Evolutionary conservation across 768 basidiomycete genomes (phyloP), one percentile per base, ranked within the genome.

Genomic region (Trametes villosa): DNA sequence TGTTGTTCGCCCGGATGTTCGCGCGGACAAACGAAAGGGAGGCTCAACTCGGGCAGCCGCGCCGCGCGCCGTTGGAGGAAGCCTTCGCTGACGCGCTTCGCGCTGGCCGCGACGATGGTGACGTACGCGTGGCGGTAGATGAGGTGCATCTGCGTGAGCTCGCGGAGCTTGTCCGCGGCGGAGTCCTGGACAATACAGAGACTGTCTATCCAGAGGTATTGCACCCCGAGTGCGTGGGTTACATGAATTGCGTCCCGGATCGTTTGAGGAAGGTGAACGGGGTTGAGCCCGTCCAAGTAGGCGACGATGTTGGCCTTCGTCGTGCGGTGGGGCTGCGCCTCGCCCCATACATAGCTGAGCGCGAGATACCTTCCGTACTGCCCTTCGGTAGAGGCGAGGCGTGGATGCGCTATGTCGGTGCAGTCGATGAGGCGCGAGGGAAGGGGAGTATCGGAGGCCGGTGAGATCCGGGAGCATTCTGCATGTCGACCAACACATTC

Each of bases 151-250:
- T 22, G 40, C 18, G 48, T 40, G 20, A 61, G 30, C 48, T 61
- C 60, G 31, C 26, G 47, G 17, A 31, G 29, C 34, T 45, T 57
- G 44, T 64, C 63, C 9, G 34, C 53, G 8, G 24, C 26, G 9
- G 48, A 51, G 42, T 64, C 63, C 22, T 64, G 63, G 20, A 64
- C 8, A 34, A 64, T 60, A 34, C 63, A 64, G 4, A 64, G 26
- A 7, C 58, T 46, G 45, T 64, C 59, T 9, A 64, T 49, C 63
- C 63, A 64, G 2, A 64, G 53, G 27, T 60, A 60, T 20, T 53
- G 54, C n/a, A 58, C 20, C 2, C 59, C 58, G 20, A 60, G n/a
- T 11, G n/a, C 18, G 33, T 57, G 53, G 26, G 57, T 54, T 11
- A 29, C 6, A 0, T 44, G n/a, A 26, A 64, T 58, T 2, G 63